A percentile compares a stretch with the other conserved stretches of the same genome.
Conservation (phyloP, 83 land plant genomes). For the Picea mariana region DNA sequence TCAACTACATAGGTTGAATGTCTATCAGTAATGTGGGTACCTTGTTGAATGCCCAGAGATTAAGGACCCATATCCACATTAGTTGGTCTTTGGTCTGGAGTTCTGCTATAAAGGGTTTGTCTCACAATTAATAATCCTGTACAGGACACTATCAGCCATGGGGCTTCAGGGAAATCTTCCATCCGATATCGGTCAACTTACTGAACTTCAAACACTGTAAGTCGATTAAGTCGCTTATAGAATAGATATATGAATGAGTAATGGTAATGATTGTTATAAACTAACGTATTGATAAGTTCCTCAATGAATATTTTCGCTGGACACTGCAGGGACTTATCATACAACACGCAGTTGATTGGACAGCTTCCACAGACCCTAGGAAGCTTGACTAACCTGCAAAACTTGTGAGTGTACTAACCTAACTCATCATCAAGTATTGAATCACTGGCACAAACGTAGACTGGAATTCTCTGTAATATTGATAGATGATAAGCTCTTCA, state of each 20-base stretch:
- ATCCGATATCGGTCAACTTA: not conserved
- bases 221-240: too few relatives aligned
- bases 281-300: not conserved
- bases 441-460: not conserved
- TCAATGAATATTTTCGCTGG: not conserved
- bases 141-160: constrained; percentile 4
- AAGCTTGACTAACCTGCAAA: constrained; percentile 36
- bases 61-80: too few relatives aligned
- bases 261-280: too few relatives aligned
- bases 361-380: constrained; percentile 44
- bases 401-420: constrained; percentile 44
- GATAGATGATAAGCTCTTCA: not conserved
- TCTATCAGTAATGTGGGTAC: too few relatives aligned
- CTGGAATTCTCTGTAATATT: not conserved
- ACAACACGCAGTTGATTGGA: constrained; percentile 46
- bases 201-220: not conserved
- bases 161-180: constrained; percentile 6
- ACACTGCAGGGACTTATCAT: constrained; percentile 54
- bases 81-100: too few relatives aligned
- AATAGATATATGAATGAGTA: not conserved
- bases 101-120: not conserved
- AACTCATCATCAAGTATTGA: constrained; percentile 42
- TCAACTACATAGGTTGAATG: too few relatives aligned
- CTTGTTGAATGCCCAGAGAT: too few relatives aligned
- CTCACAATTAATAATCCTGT: not conserved